These are phyloP conservation scores for Kurtzmaniella quercitrusa DNA, from an alignment of 1,139 yeast species.

Conservation along the genomic window DNA sequence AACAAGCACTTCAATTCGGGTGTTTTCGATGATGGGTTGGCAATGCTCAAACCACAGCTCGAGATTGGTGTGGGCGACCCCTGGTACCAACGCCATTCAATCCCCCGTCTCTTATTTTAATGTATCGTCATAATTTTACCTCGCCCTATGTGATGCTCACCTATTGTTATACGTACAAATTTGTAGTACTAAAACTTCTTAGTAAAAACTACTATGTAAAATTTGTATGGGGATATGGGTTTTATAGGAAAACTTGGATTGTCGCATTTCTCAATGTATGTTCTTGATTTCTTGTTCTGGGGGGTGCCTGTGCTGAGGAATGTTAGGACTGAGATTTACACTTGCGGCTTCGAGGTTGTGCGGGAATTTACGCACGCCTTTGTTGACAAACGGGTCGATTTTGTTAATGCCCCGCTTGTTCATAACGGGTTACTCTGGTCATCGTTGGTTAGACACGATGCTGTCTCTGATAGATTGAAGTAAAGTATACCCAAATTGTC, in stretches of 20 bases:
- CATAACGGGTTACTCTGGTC: slow-evolving; percentile 2
- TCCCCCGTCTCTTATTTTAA: not conserved
- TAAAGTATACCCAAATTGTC: not conserved
- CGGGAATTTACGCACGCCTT: slow-evolving; percentile 9
- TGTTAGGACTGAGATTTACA: slow-evolving; percentile 19
- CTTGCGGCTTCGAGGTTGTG: slow-evolving; percentile 7
- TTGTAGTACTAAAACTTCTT: slow-evolving; percentile 7
- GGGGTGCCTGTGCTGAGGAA: slow-evolving; percentile 11
- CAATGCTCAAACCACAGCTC: not conserved
- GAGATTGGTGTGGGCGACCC: not conserved
- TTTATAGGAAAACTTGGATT: slow-evolving; percentile 8
- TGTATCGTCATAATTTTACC: not conserved
- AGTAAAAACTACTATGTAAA: slow-evolving; percentile 5
- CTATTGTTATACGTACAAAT: slow-evolving; percentile 7
- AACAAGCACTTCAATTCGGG: not conserved
- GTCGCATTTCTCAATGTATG: slow-evolving; percentile 4
- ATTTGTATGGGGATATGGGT: slow-evolving; percentile 9
- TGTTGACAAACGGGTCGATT: slow-evolving; percentile 1
- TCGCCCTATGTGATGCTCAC: not conserved
- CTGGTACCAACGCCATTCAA: not conserved
- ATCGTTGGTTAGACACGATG: no score
- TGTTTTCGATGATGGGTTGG: not conserved
- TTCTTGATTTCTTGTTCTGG: not conserved
- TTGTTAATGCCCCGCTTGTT: slow-evolving; percentile 8
- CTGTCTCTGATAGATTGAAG: not conserved